These are phyloP conservation scores for Zymoseptoria tritici DNA, from an alignment of 2,329 filamentous ascomycete species.

Conservation along the genomic window DNA sequence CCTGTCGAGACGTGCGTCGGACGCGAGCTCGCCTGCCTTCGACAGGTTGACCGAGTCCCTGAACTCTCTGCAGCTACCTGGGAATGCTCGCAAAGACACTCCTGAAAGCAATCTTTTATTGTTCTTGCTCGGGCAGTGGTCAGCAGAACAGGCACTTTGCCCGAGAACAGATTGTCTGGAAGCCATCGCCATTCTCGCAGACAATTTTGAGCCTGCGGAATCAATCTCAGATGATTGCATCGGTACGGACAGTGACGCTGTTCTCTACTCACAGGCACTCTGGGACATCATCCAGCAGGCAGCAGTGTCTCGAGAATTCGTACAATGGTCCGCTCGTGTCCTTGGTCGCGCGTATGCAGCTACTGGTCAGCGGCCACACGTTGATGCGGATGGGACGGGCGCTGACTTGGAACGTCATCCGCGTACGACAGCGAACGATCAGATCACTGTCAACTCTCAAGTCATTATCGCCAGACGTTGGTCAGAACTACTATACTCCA, in stretches of 20 bases:
- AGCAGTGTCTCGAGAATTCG: constrained; percentile 23
- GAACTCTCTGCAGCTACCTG: constrained; percentile 53
- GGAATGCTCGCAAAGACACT: constrained; percentile 61
- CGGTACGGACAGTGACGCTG: constrained; percentile 57
- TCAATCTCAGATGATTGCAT: constrained; percentile 60
- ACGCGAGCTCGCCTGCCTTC: not conserved
- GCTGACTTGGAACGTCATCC: not conserved
- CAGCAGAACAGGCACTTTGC: constrained; percentile 55
- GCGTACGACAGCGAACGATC: not conserved
- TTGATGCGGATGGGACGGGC: not conserved
- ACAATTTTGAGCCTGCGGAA: constrained; percentile 59
- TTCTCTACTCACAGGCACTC: constrained; percentile 26
- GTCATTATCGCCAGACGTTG: constrained; percentile 32
- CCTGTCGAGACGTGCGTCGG: constrained; percentile 40
- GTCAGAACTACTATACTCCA: constrained; percentile 16
- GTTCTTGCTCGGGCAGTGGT: constrained; percentile 70
- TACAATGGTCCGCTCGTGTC: constrained; percentile 77
- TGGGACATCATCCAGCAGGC: constrained; percentile 17
- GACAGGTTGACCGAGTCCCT: constrained; percentile 16
- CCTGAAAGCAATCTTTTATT: constrained; percentile 73
- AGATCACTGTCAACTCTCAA: constrained; percentile 22
- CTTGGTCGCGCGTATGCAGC: constrained; percentile 74
- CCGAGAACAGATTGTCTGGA: constrained; percentile 61
- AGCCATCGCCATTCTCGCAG: constrained; percentile 66
- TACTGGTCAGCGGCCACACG: constrained; percentile 23